Base-by-base conservation (phyloP, 2,329 filamentous ascomycete genomes). In the Paecilomyces dactylethromorphus region DNA sequence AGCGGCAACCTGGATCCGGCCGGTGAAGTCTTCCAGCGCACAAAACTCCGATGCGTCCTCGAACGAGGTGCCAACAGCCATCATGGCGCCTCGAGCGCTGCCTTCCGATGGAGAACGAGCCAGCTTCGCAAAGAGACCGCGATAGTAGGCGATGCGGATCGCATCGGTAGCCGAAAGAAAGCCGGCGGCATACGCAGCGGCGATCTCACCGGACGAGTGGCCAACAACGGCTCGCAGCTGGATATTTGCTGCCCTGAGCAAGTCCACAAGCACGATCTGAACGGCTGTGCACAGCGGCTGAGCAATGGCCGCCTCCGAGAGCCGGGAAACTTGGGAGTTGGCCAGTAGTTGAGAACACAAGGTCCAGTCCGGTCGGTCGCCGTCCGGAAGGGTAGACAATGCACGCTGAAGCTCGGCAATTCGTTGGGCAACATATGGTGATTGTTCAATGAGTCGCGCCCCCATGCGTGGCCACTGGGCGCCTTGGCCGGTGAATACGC, bases 141-240 rank as follows among this genome's bases (percentile, higher is more conserved):
- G 32, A 10, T 33, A 33, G 32, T 33, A 33, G 32, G 32, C 32
- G 7, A 33, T 3, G 10, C 10, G 8, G 10, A 33, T 13, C 3
- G 32, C 32, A 10, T 3, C 3, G 32, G 10, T 33, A 10, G 15
- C 79, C 72, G 76, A 65, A 49, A 67, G 54, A 62, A 63, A 55
- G 12, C 74, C 76, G 2, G 77, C 69, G 3, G 80, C 77, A 60
- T 78, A 82, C 0, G 79, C 79, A 18, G 79, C 79, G 6, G 66
- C 78, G 26, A 82, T 81, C 59, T 82, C 80, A 26, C 80, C 80
- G 55, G 71, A 76, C 0, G 78, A 81, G 63, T 82, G 80, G 0
- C 80, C 79, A 13, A 75, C 68, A 0, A 81, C 78, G 6, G 70
- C 70, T 0, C 62, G 55, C 0, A 78, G 77, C 18, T 59, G 59